Percentiles rank a stretch among this genome's conserved stretches.
Conservation (phyloP, 306 rosid species). For the Casuarina equisetifolia region DNA sequence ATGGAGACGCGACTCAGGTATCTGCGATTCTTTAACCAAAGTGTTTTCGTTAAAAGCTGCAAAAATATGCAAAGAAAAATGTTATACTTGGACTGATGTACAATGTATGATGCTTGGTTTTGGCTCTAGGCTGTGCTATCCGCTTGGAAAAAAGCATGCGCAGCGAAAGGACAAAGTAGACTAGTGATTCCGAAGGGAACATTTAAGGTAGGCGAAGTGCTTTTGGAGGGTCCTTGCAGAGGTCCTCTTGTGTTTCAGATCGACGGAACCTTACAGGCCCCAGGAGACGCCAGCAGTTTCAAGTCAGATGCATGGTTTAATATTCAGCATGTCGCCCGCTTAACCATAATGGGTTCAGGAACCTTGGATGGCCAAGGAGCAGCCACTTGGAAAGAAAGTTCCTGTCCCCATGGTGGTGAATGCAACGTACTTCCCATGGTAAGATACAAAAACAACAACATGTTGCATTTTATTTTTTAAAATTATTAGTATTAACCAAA, state of each 20-base stretch:
- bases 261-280: conserved; percentile 42
- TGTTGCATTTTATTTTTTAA: no score
- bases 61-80: no score
- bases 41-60: no score
- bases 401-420: conserved; percentile 11
- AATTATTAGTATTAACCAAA: no score
- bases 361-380: conserved; percentile 49
- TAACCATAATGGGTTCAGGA: conserved; percentile 47
- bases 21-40: not conserved
- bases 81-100: no score
- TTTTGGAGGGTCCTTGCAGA: conserved; percentile 41
- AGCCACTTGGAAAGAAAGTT: conserved; percentile 34
- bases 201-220: conserved; percentile 3
- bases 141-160: conserved; percentile 51
- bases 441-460: not conserved
- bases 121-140: conserved; percentile 20
- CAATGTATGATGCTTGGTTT: not conserved
- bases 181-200: conserved; percentile 25
- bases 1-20: conserved; percentile 25
- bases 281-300: not conserved
- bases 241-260: conserved; percentile 29
- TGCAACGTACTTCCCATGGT: conserved; percentile 35
- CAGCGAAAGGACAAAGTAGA: conserved; percentile 5
- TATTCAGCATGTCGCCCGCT: conserved; percentile 17
- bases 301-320: conserved; percentile 35